Conservation (phyloP, 1,284 basidiomycete genomes). For the Pseudozyma hubeiensis region DNA sequence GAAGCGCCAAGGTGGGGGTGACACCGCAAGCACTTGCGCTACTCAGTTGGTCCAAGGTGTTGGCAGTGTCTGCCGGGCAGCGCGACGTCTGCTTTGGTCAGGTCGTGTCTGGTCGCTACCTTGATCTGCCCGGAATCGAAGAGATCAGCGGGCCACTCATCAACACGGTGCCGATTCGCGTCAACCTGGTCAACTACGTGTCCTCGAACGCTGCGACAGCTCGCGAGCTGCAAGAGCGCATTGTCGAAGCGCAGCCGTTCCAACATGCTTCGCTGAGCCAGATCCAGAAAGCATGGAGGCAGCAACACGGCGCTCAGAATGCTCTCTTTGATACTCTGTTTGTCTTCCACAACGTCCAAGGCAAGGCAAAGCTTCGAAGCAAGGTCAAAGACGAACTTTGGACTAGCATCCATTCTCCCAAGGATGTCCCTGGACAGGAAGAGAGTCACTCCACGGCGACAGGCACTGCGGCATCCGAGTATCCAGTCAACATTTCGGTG, state of each 20-base stretch:
- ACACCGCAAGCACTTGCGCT: constrained; percentile 14
- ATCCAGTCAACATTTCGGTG: constrained; percentile 24
- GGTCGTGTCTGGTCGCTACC: constrained; percentile 22
- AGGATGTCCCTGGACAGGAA: neutral
- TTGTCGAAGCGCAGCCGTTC: constrained; percentile 19
- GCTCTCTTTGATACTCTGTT: constrained; percentile 14
- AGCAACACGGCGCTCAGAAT: neutral
- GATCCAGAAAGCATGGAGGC: constrained; percentile 17
- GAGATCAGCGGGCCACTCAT: constrained; percentile 24
- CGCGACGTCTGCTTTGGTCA: constrained; percentile 25
- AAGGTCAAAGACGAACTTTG: neutral
- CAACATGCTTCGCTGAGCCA: constrained; percentile 18
- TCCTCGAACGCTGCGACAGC: constrained; percentile 11
- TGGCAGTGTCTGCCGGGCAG: constrained; percentile 15
- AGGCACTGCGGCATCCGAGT: constrained; percentile 19
- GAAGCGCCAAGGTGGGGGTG: constrained; percentile 9
- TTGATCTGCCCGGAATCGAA: constrained; percentile 13
- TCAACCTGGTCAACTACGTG: constrained; percentile 6
- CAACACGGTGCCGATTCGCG: constrained; percentile 23
- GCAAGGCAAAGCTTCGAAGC: neutral
- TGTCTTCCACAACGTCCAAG: constrained; percentile 13
- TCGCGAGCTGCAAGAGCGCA: constrained; percentile 6
- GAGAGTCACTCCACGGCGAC: neutral
- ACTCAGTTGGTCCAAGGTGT: constrained; percentile 15
- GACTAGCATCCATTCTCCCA: neutral